phyloP scores from a whole-genome alignment of 2,329 filamentous ascomycete genomes.

The Paradendryphiella salina region DNA sequence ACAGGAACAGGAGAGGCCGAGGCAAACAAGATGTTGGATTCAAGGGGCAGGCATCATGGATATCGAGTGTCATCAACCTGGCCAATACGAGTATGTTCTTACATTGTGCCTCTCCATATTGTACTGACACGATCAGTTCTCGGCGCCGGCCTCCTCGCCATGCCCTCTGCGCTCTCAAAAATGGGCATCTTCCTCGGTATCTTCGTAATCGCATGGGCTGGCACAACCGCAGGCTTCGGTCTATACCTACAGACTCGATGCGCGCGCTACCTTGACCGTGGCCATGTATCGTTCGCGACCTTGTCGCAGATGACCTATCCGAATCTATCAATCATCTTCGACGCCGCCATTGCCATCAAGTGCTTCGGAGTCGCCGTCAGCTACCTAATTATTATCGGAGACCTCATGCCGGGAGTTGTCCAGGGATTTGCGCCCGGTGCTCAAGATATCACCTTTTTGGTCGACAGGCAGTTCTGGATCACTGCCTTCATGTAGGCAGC shows the following conservation, averaged over 20 bases:
- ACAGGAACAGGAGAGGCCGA: constrained; percentile 55
- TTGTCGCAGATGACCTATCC: constrained; percentile 96
- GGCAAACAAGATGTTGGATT: constrained; percentile 71
- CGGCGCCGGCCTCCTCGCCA: constrained; percentile 88
- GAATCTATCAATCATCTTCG: constrained; percentile 92
- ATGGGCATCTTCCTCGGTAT: constrained; percentile 89
- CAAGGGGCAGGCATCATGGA: constrained; percentile 78
- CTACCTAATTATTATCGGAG: constrained; percentile 98
- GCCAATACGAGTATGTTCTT: constrained; percentile 81
- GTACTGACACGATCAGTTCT: constrained; percentile 65
- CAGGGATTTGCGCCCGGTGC: constrained; percentile 72
- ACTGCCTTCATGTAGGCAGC: constrained; percentile 82
- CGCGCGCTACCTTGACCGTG: constrained; percentile 88
- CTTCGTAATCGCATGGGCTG: constrained; percentile 88
- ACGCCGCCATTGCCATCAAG: constrained; percentile 93
- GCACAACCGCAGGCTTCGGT: constrained; percentile 83
- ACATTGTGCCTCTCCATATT: neutral
- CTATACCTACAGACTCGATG: constrained; percentile 94
- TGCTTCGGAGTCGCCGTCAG: constrained; percentile 97
- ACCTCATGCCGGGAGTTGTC: constrained; percentile 94
- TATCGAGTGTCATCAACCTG: constrained; percentile 91
- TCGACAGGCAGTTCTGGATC: constrained; percentile 95
- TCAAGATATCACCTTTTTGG: constrained; percentile 70
- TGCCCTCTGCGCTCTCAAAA: constrained; percentile 94
- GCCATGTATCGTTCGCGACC: constrained; percentile 91